These are phyloP conservation scores for Eutypella sp. DNA, from an alignment of 2,329 filamentous ascomycete genomes.

Conservation along the genomic window DNA sequence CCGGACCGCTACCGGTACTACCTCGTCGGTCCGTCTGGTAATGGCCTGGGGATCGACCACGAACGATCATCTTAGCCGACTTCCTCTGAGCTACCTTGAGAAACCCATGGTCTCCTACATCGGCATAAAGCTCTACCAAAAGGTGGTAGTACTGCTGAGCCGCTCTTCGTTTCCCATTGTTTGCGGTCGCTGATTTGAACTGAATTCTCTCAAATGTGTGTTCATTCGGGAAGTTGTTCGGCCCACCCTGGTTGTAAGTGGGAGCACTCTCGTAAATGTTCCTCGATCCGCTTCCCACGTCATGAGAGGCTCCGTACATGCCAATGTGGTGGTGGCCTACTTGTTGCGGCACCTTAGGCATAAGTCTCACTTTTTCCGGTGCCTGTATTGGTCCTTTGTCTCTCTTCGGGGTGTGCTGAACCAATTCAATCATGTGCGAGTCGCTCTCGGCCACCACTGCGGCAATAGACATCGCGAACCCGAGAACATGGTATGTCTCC, in stretches of 20 bases:
- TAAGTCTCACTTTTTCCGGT: conserved; percentile 64
- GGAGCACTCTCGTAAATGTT: conserved; percentile 34
- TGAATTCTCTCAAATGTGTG: conserved; percentile 82
- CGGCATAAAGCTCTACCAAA: conserved; percentile 77
- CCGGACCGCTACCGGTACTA: conserved; percentile 63
- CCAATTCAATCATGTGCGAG: conserved; percentile 73
- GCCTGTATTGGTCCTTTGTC: conserved; percentile 80
- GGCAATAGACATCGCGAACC: conserved; percentile 79
- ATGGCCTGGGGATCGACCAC: conserved; percentile 75
- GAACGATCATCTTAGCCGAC: conserved; percentile 81
- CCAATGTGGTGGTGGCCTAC: conserved; percentile 41
- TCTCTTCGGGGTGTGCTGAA: conserved; percentile 87
- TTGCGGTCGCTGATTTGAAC: conserved; percentile 90
- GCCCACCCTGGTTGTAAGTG: conserved; percentile 32
- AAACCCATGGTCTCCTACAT: conserved; percentile 56
- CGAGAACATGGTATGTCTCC: conserved; percentile 60
- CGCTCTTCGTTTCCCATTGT: conserved; percentile 85
- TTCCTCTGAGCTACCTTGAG: conserved; percentile 67
- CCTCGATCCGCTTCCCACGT: conserved; percentile 28
- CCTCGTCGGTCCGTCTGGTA: conserved; percentile 67
- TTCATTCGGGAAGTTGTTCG: conserved; percentile 42
- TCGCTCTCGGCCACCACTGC: conserved; percentile 74
- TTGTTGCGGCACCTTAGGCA: conserved; percentile 57
- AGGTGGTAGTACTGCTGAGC: conserved; percentile 91
- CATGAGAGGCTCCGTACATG: conserved; percentile 38